Evolutionary conservation across 306 rosid genomes (phyloP).

Genomic region (Heteromeles arbutifolia): DNA sequence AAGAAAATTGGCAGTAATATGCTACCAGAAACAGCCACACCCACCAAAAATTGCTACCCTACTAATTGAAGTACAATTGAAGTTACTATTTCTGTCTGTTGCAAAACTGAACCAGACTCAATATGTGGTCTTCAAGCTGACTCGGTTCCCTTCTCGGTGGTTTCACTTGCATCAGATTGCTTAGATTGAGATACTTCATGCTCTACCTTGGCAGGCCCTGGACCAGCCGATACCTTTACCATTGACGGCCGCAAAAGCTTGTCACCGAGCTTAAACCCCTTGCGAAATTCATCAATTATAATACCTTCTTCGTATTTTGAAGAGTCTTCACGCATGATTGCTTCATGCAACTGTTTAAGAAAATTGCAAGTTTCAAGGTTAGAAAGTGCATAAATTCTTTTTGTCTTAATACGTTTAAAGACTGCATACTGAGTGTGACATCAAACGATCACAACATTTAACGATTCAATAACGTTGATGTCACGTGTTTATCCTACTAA

Average conservation of each 20-base stretch:
- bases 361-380: slow-evolving; percentile 26
- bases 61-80: slow-evolving; percentile 10
- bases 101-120: slow-evolving; percentile 42
- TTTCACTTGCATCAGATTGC: slow-evolving; percentile 37
- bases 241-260: slow-evolving; percentile 84
- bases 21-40: slow-evolving; percentile 18
- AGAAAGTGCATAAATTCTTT: slow-evolving; percentile 1
- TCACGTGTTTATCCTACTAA: not conserved
- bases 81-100: slow-evolving; percentile 19
- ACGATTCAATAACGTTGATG: not conserved
- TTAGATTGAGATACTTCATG: slow-evolving; percentile 33
- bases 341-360: slow-evolving; percentile 74
- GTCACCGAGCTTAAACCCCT: slow-evolving; percentile 82
- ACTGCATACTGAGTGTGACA: not conserved
- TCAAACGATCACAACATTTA: not conserved
- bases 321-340: slow-evolving; percentile 94
- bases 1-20: slow-evolving; percentile 13
- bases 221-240: slow-evolving; percentile 98
- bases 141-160: slow-evolving; percentile 28
- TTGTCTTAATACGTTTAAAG: slow-evolving; percentile 6
- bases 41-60: slow-evolving; percentile 13
- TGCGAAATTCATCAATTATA: slow-evolving; percentile 72
- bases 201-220: slow-evolving; percentile 73
- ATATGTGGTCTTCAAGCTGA: slow-evolving; percentile 24
- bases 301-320: slow-evolving; percentile 66